Evolutionary conservation across 2,329 filamentous ascomycete species (phyloP).

Genomic region (Colletotrichum acutatum): DNA sequence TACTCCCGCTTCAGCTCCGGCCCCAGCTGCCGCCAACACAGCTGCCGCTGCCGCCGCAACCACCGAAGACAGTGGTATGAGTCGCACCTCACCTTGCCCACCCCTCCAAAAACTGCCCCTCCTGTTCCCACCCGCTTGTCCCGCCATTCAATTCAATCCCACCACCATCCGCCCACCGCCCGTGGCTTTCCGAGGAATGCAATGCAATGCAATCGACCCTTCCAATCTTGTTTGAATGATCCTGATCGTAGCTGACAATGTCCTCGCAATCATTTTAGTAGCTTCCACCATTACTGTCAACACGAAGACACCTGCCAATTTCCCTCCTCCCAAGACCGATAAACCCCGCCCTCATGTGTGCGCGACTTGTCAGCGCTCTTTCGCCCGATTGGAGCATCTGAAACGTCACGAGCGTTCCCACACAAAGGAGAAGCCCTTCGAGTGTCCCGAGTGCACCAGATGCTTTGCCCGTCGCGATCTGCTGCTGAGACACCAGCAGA

Average conservation of each 20-base stretch:
- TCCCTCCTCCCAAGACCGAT: slow-evolving; percentile 92
- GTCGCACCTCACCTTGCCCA: slow-evolving; percentile 42
- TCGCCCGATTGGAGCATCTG: slow-evolving; percentile 93
- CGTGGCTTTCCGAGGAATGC: not conserved
- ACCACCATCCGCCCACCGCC: slow-evolving; percentile 37
- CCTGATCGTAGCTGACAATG: slow-evolving; percentile 44
- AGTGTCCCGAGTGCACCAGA: slow-evolving; percentile 92
- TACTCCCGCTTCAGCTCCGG: slow-evolving; percentile 45
- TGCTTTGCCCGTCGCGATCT: slow-evolving; percentile 96
- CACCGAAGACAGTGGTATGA: slow-evolving; percentile 53
- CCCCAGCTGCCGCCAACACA: slow-evolving; percentile 39
- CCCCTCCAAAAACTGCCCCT: slow-evolving; percentile 44
- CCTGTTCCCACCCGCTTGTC: slow-evolving; percentile 37
- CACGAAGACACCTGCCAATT: slow-evolving; percentile 56
- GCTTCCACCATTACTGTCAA: slow-evolving; percentile 65
- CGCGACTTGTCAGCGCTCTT: slow-evolving; percentile 88
- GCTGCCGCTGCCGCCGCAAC: slow-evolving; percentile 39
- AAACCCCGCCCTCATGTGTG: slow-evolving; percentile 97
- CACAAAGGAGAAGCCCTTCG: slow-evolving; percentile 98
- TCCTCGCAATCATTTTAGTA: slow-evolving; percentile 36
- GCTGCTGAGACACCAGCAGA: slow-evolving; percentile 95
- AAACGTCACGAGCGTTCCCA: slow-evolving; percentile 98
- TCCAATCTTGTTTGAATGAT: not conserved
- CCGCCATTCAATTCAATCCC: slow-evolving; percentile 23
- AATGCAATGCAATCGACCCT: not conserved